These are phyloP conservation scores for Oehlia diaphana DNA, from an alignment of 192 early-diverging fungal genomes.

Conservation along the genomic window DNA sequence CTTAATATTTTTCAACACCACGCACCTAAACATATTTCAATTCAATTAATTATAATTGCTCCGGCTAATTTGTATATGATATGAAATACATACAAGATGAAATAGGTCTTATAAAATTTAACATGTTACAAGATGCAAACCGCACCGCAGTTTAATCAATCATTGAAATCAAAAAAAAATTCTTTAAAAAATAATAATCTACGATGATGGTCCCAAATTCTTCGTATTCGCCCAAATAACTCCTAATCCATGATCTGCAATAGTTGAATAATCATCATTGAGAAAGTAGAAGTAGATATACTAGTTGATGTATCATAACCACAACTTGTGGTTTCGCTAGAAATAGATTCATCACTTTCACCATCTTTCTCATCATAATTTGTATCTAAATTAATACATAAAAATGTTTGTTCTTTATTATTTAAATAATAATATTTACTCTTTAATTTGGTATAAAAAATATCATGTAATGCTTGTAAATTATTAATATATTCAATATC, in stretches of 20 bases:
- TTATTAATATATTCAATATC: background rate
- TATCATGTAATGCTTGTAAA: background rate
- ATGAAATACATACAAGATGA: too few species aligned
- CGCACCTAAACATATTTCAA: too few species aligned
- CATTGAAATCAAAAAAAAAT: background rate
- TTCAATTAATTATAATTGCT: too few species aligned
- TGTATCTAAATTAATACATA: too few species aligned
- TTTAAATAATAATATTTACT: background rate
- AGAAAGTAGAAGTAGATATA: background rate
- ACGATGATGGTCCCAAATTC: background rate
- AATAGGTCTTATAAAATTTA: too few species aligned
- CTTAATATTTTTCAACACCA: too few species aligned
- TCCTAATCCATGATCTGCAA: background rate
- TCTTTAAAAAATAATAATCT: background rate
- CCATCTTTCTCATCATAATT: background rate
- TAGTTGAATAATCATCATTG: background rate
- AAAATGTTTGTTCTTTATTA: background rate
- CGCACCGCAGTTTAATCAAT: too few species aligned
- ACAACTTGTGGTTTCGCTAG: background rate
- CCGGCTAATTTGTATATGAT: too few species aligned
- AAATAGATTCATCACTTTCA: background rate
- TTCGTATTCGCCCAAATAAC: background rate
- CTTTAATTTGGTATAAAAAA: background rate
- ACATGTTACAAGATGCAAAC: too few species aligned
- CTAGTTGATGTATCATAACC: too few species aligned